Evolutionary conservation across 176 grass and related monocot genomes (phyloP).

Genomic region (Secale cereale): DNA sequence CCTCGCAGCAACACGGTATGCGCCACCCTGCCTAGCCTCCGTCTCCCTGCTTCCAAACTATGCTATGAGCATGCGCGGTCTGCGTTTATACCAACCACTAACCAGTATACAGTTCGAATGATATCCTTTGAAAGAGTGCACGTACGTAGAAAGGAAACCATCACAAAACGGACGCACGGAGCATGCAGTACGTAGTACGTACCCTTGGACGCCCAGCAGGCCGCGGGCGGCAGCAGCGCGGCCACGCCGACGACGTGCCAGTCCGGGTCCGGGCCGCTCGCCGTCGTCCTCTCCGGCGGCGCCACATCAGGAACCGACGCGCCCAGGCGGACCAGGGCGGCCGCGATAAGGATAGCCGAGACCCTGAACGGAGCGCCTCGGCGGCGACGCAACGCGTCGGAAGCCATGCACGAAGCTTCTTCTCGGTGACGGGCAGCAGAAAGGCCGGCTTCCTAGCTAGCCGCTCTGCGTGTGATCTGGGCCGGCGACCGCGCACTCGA

Average conservation of each 20-base stretch:
- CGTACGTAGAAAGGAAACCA: neutral
- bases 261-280: neutral
- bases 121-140: too few species aligned
- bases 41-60: too few species aligned
- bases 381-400: neutral
- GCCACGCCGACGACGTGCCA: slow-evolving; percentile 46
- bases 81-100: too few species aligned
- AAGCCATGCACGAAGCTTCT: slow-evolving; percentile 20
- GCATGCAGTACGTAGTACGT: neutral
- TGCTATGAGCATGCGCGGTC: too few species aligned
- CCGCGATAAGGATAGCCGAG: neutral
- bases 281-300: neutral
- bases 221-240: slow-evolving; percentile 33
- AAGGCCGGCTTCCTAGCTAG: too few species aligned
- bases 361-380: neutral
- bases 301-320: neutral
- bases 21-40: too few species aligned
- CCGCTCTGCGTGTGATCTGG: neutral
- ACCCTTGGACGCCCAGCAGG: slow-evolving; percentile 46
- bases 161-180: neutral
- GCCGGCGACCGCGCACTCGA: neutral
- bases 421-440: too few species aligned
- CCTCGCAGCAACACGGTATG: too few species aligned
- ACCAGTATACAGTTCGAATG: too few species aligned
- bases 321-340: neutral